These are phyloP conservation scores for Candida mesenterica DNA, from an alignment of 1,139 yeast genomes.

Conservation along the genomic window DNA sequence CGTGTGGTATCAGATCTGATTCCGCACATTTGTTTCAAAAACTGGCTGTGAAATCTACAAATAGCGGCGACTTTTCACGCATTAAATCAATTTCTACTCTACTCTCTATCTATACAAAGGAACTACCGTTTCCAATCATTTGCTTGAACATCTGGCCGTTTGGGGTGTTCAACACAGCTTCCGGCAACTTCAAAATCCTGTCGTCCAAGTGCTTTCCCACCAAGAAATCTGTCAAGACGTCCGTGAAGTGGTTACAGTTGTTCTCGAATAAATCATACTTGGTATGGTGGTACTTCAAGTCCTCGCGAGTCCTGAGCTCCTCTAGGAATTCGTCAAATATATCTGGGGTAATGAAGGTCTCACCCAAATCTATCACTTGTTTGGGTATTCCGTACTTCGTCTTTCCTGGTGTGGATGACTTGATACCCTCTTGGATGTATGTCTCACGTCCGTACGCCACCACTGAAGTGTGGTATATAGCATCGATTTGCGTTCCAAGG, in stretches of 20 bases:
- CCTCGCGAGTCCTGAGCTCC: conserved; percentile 43
- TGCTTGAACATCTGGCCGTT: conserved; percentile 48
- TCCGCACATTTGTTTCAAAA: too few species aligned
- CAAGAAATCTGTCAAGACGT: conserved; percentile 56
- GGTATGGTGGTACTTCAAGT: conserved; percentile 43
- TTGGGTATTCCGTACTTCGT: conserved; percentile 62
- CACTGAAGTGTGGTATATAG: conserved; percentile 67
- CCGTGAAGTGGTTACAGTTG: conserved; percentile 69
- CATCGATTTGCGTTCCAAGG: conserved; percentile 51
- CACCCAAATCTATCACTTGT: conserved; percentile 54
- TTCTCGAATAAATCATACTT: conserved; percentile 61
- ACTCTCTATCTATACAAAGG: conserved; percentile 11
- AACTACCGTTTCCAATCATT: conserved; percentile 29
- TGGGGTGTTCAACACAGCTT: conserved; percentile 57
- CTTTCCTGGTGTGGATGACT: conserved; percentile 43
- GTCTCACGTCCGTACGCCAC: conserved; percentile 56
- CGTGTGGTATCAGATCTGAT: too few species aligned
- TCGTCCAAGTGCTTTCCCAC: conserved; percentile 52
- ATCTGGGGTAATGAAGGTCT: conserved; percentile 51
- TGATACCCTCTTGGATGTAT: conserved; percentile 63
- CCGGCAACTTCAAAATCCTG: conserved; percentile 53
- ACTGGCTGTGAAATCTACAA: too few species aligned
- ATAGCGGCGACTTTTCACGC: too few species aligned
- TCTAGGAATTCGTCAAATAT: conserved; percentile 51
- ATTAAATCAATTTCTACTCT: too few species aligned